Evolutionary conservation across 306 rosid genomes (phyloP).

Genomic region (Canavalia gladiata): DNA sequence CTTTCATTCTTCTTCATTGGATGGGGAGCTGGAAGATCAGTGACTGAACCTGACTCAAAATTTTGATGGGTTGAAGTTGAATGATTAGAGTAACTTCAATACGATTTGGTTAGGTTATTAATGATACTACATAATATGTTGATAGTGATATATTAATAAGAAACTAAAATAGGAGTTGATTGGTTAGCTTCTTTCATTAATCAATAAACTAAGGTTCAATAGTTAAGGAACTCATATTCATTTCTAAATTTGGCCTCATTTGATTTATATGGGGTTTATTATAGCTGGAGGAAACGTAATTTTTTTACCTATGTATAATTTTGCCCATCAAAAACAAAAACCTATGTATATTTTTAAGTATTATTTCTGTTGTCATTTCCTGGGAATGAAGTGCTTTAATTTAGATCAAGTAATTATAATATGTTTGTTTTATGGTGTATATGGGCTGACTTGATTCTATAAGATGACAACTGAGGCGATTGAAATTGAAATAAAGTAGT

Average conservation of each 20-base stretch:
- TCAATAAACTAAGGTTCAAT: not conserved
- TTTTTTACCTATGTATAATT: not conserved
- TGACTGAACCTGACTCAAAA: not conserved
- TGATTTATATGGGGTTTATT: not conserved
- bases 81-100: not conserved
- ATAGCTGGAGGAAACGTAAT: too few relatives aligned
- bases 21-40: slow-evolving; percentile 12
- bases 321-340: too few relatives aligned
- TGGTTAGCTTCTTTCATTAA: not conserved
- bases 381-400: not conserved
- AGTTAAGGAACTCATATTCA: not conserved
- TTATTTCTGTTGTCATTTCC: not conserved
- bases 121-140: not conserved
- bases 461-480: not conserved
- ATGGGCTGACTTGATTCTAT: not conserved
- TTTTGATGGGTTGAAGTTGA: not conserved
- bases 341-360: too few relatives aligned
- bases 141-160: not conserved
- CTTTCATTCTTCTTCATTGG: not conserved
- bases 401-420: not conserved
- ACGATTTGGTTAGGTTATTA: not conserved
- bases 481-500: not conserved
- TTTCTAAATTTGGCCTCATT: not conserved
- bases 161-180: not conserved
- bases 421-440: not conserved